phyloP scores from a whole-genome alignment of 106 monocot species.

The Dendrobium officinale region DNA sequence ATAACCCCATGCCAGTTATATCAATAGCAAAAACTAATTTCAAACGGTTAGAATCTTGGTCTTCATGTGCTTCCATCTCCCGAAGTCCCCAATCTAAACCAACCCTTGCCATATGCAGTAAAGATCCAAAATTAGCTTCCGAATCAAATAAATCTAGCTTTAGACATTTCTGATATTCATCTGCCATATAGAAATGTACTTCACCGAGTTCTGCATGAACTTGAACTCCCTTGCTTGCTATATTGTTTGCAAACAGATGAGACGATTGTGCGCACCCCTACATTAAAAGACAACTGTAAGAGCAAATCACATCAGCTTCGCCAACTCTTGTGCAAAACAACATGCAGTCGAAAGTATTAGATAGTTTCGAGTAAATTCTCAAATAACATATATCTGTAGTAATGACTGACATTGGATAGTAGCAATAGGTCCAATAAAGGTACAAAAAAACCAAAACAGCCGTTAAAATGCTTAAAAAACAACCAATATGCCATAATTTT shows the following conservation, averaged over 20 bases:
- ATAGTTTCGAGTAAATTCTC: background rate
- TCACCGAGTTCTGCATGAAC: slow-evolving; percentile 78
- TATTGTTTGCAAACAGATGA: slow-evolving; percentile 81
- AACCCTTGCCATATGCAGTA: slow-evolving; percentile 60
- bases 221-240: slow-evolving; percentile 55
- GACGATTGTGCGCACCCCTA: slow-evolving; percentile 86
- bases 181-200: slow-evolving; percentile 53
- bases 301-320: background rate
- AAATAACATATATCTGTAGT: background rate
- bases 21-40: slow-evolving; percentile 48
- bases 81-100: slow-evolving; percentile 67
- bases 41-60: slow-evolving; percentile 20
- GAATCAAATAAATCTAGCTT: slow-evolving; percentile 50
- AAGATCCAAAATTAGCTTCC: slow-evolving; percentile 55
- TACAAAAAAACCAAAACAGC: background rate
- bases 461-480: background rate
- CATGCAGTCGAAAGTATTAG: background rate
- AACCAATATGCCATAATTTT: background rate
- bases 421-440: background rate
- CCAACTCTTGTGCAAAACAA: background rate
- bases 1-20: slow-evolving; percentile 59
- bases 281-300: slow-evolving; percentile 9
- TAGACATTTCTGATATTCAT: slow-evolving; percentile 47
- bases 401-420: background rate
- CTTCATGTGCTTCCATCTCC: slow-evolving; percentile 44